phyloP scores from a whole-genome alignment of 2,329 filamentous ascomycete genomes.

The Xylariaceae sp. region DNA sequence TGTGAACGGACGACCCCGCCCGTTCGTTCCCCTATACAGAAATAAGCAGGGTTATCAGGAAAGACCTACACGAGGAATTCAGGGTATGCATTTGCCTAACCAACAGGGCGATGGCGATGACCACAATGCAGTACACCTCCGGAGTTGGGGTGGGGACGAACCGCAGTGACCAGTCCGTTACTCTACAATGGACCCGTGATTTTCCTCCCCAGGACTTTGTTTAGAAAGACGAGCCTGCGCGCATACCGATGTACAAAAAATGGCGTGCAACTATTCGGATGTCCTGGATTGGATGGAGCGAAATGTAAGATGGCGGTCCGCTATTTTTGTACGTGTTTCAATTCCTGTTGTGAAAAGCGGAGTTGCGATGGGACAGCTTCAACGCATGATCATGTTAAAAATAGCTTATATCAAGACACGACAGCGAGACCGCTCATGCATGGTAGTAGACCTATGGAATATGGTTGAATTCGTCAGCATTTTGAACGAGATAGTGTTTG shows the following conservation, averaged over 20 bases:
- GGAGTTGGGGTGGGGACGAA: constrained; percentile 18
- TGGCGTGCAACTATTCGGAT: neutral
- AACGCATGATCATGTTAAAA: constrained; percentile 6
- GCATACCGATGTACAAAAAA: neutral
- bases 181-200: neutral
- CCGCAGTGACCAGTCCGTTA: constrained; percentile 2
- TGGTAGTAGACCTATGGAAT: neutral
- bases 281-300: constrained; percentile 4
- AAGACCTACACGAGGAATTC: constrained; percentile 6
- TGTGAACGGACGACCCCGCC: neutral
- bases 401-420: constrained; percentile 13
- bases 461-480: neutral
- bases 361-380: neutral
- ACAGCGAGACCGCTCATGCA: neutral
- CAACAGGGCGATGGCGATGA: neutral
- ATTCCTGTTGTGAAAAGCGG: neutral
- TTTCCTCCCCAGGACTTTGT: neutral
- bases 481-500: constrained; percentile 8
- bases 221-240: constrained; percentile 5
- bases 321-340: neutral
- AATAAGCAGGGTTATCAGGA: neutral
- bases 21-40: neutral
- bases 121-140: constrained; percentile 1
- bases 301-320: neutral
- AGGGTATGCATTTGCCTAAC: neutral